A percentile compares a stretch with the other conserved stretches of the same genome.
phyloP scores from a whole-genome alignment of 352 stramenopile genomes.

The Phytophthora lateralis region DNA sequence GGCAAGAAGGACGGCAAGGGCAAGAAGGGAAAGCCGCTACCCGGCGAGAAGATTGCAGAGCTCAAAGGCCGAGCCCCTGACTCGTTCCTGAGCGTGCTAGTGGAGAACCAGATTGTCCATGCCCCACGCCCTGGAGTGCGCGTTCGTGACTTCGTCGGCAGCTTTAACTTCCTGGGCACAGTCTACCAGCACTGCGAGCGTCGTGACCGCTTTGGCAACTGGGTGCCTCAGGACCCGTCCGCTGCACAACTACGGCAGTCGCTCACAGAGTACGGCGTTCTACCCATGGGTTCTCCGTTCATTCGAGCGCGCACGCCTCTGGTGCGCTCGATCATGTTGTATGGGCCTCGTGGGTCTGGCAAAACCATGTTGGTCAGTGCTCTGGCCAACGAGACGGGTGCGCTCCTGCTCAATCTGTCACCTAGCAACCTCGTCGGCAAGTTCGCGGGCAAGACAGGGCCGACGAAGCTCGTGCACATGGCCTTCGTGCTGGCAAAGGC shows the following conservation, averaged over 20 bases:
- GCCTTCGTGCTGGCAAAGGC: slow-evolving; percentile 92
- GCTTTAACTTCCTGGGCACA: slow-evolving; percentile 92
- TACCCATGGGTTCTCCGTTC: slow-evolving; percentile 82
- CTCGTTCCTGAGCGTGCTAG: slow-evolving; percentile 90
- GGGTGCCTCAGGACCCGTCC: slow-evolving; percentile 91
- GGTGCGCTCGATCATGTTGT: slow-evolving; percentile 93
- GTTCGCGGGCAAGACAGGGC: slow-evolving; percentile 90
- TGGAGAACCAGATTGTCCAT: slow-evolving; percentile 92
- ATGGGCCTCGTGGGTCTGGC: slow-evolving; percentile 89
- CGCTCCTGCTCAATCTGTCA: slow-evolving; percentile 95
- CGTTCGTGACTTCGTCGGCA: slow-evolving; percentile 89
- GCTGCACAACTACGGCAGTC: slow-evolving; percentile 90
- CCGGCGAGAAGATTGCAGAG: slow-evolving; percentile 91
- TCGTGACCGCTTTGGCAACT: slow-evolving; percentile 79
- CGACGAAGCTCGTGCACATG: slow-evolving; percentile 95
- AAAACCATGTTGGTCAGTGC: slow-evolving; percentile 95
- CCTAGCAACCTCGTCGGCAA: slow-evolving; percentile 93
- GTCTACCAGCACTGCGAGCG: slow-evolving; percentile 69
- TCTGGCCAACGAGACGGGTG: slow-evolving; percentile 92
- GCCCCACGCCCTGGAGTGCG: slow-evolving; percentile 36
- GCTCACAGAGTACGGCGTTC: slow-evolving; percentile 91
- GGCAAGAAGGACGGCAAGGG: slow-evolving; percentile 52
- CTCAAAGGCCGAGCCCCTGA: slow-evolving; percentile 89
- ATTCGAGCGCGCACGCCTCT: slow-evolving; percentile 76
- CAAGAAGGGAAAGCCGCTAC: slow-evolving; percentile 82